phyloP scores from a whole-genome alignment of 176 grass and related monocot genomes.

The Triticum monococcum region DNA sequence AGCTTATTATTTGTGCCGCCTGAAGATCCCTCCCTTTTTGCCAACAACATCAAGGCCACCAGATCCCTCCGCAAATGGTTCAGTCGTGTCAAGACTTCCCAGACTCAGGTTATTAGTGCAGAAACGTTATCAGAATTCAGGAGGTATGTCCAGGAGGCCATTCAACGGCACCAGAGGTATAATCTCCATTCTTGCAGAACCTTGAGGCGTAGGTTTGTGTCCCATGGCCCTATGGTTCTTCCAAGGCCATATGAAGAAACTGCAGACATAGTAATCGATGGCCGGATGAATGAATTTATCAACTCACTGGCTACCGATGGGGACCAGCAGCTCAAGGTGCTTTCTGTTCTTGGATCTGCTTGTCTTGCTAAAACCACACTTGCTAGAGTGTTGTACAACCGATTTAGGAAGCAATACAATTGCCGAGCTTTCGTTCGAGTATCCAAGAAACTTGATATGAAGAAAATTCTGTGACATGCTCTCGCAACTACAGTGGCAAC shows the following conservation, averaged over 20 bases:
- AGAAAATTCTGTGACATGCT: not conserved
- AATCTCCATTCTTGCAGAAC: not conserved
- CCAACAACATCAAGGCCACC: too few relatives aligned
- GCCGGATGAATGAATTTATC: not conserved
- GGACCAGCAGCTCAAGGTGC: not conserved
- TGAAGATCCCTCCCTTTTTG: too few relatives aligned
- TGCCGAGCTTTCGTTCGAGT: not conserved
- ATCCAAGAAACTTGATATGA: not conserved
- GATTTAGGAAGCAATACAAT: not conserved
- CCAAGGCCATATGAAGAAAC: not conserved
- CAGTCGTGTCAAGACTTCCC: not conserved
- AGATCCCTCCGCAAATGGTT: too few relatives aligned
- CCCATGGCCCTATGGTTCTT: not conserved
- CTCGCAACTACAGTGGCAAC: not conserved
- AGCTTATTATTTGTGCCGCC: too few relatives aligned
- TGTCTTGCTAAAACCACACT: conserved; percentile 8
- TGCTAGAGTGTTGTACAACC: not conserved
- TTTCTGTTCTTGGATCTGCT: not conserved
- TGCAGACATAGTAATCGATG: not conserved
- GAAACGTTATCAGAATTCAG: not conserved
- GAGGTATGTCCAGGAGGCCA: not conserved
- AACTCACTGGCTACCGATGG: not conserved
- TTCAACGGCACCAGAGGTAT: not conserved
- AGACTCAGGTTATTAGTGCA: not conserved
- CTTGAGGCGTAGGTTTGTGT: not conserved